Percentiles rank a stretch among this genome's conserved stretches.
Conservation (phyloP, 169 alveolate species). For the Plasmodium relictum region DNA sequence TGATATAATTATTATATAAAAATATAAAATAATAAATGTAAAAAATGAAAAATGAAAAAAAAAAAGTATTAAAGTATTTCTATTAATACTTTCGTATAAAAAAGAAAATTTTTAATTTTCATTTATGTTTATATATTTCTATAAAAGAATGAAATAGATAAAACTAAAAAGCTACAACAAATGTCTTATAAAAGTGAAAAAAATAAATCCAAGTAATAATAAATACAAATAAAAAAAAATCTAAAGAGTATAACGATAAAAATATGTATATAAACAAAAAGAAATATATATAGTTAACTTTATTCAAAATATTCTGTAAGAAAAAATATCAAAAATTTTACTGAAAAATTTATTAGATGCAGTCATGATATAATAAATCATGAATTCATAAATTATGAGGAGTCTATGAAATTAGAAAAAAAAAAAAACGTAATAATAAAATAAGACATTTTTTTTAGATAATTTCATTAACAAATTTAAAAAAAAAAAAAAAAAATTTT, state of each 20-base stretch:
- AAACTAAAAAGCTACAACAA: constrained; percentile 45
- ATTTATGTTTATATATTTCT: neutral
- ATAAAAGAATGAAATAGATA: constrained; percentile 51
- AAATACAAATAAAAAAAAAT: neutral
- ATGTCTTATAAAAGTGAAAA: constrained; percentile 78
- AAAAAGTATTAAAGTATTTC: neutral
- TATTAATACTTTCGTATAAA: neutral
- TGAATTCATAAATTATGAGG: constrained; percentile 21
- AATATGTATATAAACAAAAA: neutral
- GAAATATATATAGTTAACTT: neutral
- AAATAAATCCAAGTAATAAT: constrained; percentile 68
- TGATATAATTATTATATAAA: too few relatives aligned
- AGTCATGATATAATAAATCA: constrained; percentile 68
- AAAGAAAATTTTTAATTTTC: neutral
- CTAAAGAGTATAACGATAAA: neutral
- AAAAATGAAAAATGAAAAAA: too few relatives aligned
- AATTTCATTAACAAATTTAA: too few relatives aligned
- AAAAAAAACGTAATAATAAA: constrained; percentile 38
- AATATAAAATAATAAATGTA: too few relatives aligned
- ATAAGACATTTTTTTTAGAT: neutral
- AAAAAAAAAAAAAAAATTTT: neutral
- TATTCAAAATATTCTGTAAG: neutral
- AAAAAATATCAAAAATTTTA: neutral
- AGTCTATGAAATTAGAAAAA: constrained; percentile 36
- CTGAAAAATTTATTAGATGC: constrained; percentile 24